These are phyloP conservation scores for Podila minutissima DNA, from an alignment of 192 early-diverging fungal species.

Conservation along the genomic window DNA sequence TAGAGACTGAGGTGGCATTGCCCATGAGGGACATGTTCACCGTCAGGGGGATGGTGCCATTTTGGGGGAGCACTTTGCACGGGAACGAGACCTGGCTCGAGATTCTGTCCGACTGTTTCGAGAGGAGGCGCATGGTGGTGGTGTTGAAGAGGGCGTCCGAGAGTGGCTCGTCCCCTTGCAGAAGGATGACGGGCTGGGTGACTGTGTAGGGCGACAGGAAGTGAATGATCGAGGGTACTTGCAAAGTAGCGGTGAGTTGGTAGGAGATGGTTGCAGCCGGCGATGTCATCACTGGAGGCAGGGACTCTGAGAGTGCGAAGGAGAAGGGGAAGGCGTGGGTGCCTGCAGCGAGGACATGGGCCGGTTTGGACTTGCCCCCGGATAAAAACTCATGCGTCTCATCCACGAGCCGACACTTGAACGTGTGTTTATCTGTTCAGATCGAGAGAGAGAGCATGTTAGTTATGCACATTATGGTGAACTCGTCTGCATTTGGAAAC, in stretches of 20 bases:
- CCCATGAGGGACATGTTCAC: slow-evolving; percentile 32
- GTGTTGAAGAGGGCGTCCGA: slow-evolving; percentile 36
- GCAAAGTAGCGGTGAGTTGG: slow-evolving; percentile 29
- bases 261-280: slow-evolving; percentile 24
- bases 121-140: neutral
- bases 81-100: slow-evolving; percentile 27
- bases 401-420: slow-evolving; percentile 18
- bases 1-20: slow-evolving; percentile 23
- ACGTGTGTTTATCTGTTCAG: slow-evolving; percentile 26
- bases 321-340: slow-evolving; percentile 37
- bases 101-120: slow-evolving; percentile 10
- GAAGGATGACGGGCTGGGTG: slow-evolving; percentile 26
- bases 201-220: slow-evolving; percentile 14
- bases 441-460: neutral
- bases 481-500: neutral
- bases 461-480: too few relatives aligned
- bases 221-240: slow-evolving; percentile 16
- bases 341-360: slow-evolving; percentile 12
- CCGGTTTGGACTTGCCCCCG: neutral
- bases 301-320: slow-evolving; percentile 4
- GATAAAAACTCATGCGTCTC: slow-evolving; percentile 11
- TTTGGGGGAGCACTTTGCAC: slow-evolving; percentile 34
- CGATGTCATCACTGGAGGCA: slow-evolving; percentile 27
- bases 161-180: slow-evolving; percentile 26
- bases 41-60: slow-evolving; percentile 24